Conservation (phyloP, 1,284 basidiomycete species). For the Hymenochaete sp. region DNA sequence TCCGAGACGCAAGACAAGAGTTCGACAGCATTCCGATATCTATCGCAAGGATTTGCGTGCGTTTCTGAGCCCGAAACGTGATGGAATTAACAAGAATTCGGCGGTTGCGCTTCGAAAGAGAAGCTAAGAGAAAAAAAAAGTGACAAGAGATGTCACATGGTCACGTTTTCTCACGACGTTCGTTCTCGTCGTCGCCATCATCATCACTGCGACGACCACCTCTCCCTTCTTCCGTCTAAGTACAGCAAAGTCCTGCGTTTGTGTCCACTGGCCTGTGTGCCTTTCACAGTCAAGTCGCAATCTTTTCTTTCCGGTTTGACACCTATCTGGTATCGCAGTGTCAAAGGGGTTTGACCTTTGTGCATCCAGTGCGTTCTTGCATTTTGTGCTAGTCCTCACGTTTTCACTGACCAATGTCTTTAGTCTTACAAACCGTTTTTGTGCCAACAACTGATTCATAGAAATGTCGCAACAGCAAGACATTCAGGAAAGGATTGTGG, state of each 20-base stretch:
- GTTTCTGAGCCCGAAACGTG: background rate
- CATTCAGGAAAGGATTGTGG: constrained; percentile 91
- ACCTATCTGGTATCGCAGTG: too few species aligned
- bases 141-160: background rate
- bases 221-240: background rate
- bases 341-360: background rate
- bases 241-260: background rate
- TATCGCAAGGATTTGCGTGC: too few species aligned
- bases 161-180: constrained; percentile 8
- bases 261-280: constrained; percentile 2
- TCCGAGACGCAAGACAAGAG: too few species aligned
- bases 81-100: too few species aligned
- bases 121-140: background rate
- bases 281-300: constrained; percentile 6
- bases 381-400: background rate
- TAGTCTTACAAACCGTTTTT: background rate
- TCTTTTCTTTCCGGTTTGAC: constrained; percentile 6
- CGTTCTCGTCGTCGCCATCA: constrained; percentile 3
- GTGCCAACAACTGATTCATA: constrained; percentile 15
- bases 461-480: constrained; percentile 75
- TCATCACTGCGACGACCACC: constrained; percentile 1
- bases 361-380: background rate
- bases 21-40: too few species aligned
- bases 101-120: background rate
- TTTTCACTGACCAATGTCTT: background rate